Percentiles rank a stretch among this genome's conserved stretches.
Evolutionary conservation across 225 moss, liverwort and hornwort species (phyloP).

Genomic region (Polytrichum commune): DNA sequence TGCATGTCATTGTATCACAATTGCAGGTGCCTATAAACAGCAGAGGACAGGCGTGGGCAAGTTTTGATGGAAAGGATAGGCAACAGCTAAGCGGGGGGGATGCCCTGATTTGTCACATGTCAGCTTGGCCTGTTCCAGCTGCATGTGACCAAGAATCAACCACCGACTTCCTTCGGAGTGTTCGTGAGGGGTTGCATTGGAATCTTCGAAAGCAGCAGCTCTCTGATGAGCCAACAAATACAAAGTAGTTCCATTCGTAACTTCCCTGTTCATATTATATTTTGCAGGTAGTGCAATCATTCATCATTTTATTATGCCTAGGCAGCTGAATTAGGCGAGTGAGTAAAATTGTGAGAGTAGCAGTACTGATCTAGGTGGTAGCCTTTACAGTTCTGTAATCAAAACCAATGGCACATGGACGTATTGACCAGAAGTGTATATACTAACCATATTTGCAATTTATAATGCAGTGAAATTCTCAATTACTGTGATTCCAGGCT

Average conservation of each 20-base stretch:
- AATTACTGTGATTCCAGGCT: too few relatives aligned
- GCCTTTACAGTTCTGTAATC: too few relatives aligned
- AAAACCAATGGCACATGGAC: too few relatives aligned
- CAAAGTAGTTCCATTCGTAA: not conserved
- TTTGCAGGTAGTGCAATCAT: too few relatives aligned
- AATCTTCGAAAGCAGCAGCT: conserved; percentile 84
- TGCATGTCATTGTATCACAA: conserved; percentile 1
- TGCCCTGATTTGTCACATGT: conserved; percentile 88
- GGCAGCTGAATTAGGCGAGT: too few relatives aligned
- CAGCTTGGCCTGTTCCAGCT: conserved; percentile 95
- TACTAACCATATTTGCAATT: too few relatives aligned
- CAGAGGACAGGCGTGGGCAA: conserved; percentile 83
- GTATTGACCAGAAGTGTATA: too few relatives aligned
- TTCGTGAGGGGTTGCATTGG: conserved; percentile 89
- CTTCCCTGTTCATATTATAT: not conserved
- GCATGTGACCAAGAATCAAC: conserved; percentile 81
- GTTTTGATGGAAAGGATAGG: conserved; percentile 93
- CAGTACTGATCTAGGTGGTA: too few relatives aligned
- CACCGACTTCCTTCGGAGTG: conserved; percentile 81
- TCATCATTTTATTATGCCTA: too few relatives aligned
- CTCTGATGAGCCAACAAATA: conserved; percentile 17
- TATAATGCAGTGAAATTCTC: too few relatives aligned
- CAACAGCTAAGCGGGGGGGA: conserved; percentile 74
- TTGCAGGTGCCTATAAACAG: conserved; percentile 61
- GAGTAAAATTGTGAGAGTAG: too few relatives aligned